phyloP scores from a whole-genome alignment of 805 yeast genomes.

The Saturnispora sanitii region DNA sequence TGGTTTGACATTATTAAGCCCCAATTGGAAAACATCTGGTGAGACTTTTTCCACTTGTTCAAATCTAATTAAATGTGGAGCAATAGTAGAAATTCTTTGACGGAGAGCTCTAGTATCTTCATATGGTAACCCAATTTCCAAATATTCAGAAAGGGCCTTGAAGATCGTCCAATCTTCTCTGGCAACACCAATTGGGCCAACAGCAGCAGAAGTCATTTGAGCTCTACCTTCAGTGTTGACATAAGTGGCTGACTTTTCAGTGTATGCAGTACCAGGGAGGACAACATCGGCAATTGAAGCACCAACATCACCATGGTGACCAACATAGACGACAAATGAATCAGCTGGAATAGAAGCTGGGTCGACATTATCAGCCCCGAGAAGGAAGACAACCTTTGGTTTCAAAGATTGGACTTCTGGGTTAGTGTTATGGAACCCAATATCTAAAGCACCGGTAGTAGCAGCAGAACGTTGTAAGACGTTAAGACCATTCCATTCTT shows the following conservation, averaged over 20 bases:
- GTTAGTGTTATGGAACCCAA: conserved; percentile 55
- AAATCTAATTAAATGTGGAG: conserved; percentile 72
- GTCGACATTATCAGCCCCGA: conserved; percentile 76
- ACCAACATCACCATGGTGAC: conserved; percentile 86
- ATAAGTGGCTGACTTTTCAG: conserved; percentile 76
- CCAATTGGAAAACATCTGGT: conserved; percentile 44
- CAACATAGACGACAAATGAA: conserved; percentile 83
- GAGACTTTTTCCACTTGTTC: conserved; percentile 66
- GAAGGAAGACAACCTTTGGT: conserved; percentile 69
- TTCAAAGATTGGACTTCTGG: conserved; percentile 37
- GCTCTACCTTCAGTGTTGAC: conserved; percentile 89
- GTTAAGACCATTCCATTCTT: conserved; percentile 75
- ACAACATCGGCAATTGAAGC: conserved; percentile 84
- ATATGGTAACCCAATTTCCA: conserved; percentile 63
- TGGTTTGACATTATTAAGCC: conserved; percentile 36
- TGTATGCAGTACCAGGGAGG: conserved; percentile 81
- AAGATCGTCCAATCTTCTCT: conserved; percentile 88
- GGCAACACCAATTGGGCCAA: conserved; percentile 80
- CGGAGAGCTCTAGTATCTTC: conserved; percentile 63
- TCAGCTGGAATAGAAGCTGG: conserved; percentile 66
- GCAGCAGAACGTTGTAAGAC: conserved; percentile 78
- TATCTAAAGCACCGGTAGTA: conserved; percentile 78
- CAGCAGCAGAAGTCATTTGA: conserved; percentile 77
- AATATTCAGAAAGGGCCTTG: conserved; percentile 72
- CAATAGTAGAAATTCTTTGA: conserved; percentile 60